These are phyloP conservation scores for Phytopythium litorale DNA, from an alignment of 352 stramenopile species.

Conservation along the genomic window DNA sequence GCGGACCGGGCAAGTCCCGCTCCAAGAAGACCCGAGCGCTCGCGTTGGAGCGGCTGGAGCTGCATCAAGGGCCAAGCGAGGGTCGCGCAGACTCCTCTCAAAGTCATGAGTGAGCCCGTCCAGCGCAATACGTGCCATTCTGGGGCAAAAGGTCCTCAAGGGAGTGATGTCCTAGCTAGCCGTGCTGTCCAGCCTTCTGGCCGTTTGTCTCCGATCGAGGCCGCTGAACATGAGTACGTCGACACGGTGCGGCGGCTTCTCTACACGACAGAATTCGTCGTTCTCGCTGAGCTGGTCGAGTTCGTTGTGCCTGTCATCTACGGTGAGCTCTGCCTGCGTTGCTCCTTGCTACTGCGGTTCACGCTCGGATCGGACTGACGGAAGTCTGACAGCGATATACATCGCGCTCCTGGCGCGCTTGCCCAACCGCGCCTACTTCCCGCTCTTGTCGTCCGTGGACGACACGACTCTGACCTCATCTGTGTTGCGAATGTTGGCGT, in stretches of 20 bases:
- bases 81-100: neutral
- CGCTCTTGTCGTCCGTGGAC: neutral
- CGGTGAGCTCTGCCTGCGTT: neutral
- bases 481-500: neutral
- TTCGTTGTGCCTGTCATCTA: neutral
- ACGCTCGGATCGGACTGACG: neutral
- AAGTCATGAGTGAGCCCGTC: neutral
- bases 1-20: neutral
- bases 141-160: neutral
- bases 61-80: neutral
- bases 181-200: too few relatives aligned
- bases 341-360: neutral
- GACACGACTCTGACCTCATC: neutral
- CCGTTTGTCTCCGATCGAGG: too few relatives aligned
- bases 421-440: slow-evolving; percentile 1
- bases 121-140: neutral
- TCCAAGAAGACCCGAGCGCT: neutral
- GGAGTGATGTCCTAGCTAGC: neutral
- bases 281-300: neutral
- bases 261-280: neutral
- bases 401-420: neutral
- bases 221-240: neutral
- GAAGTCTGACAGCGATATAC: neutral
- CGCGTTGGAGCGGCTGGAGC: neutral
- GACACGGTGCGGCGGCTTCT: neutral